Evolutionary conservation across 2,329 filamentous ascomycete species (phyloP).

Genomic region (Acrocalymma vagum): DNA sequence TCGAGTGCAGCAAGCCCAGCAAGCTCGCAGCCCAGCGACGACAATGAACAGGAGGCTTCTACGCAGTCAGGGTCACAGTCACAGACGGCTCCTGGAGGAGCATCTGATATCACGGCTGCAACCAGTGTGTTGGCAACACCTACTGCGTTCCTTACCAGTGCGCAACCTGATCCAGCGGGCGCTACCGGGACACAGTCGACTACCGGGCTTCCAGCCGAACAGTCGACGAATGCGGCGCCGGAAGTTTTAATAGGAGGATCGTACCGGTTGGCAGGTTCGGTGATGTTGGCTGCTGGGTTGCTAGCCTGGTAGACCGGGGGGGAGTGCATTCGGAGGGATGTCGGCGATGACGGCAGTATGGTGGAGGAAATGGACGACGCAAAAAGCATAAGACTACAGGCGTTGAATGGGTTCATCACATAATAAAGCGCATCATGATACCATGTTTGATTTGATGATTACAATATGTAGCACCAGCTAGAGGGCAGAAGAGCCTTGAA

Average conservation of each 20-base stretch:
- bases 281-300: too few species aligned
- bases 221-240: slow-evolving; percentile 23
- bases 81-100: background rate
- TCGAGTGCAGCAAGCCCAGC: slow-evolving; percentile 3
- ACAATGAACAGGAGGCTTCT: background rate
- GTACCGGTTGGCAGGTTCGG: slow-evolving; percentile 1
- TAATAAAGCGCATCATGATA: too few species aligned
- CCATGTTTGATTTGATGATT: too few species aligned
- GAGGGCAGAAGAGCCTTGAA: too few species aligned
- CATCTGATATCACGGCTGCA: slow-evolving; percentile 2
- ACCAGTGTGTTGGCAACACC: slow-evolving; percentile 5
- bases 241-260: too few species aligned
- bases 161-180: slow-evolving; percentile 4
- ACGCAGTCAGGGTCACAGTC: slow-evolving; percentile 1
- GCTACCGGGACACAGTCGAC: slow-evolving; percentile 7
- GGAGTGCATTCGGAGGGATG: too few species aligned
- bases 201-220: slow-evolving; percentile 12
- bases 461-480: too few species aligned
- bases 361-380: too few species aligned
- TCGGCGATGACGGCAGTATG: too few species aligned
- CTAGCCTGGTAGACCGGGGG: too few species aligned
- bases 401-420: too few species aligned
- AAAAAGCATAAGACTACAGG: too few species aligned
- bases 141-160: slow-evolving; percentile 8
- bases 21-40: slow-evolving; percentile 1